Percentiles rank a stretch among this genome's conserved stretches.
These are phyloP conservation scores for Leucosporidium creatinivorum DNA, from an alignment of 768 basidiomycete genomes.

Conservation along the genomic window DNA sequence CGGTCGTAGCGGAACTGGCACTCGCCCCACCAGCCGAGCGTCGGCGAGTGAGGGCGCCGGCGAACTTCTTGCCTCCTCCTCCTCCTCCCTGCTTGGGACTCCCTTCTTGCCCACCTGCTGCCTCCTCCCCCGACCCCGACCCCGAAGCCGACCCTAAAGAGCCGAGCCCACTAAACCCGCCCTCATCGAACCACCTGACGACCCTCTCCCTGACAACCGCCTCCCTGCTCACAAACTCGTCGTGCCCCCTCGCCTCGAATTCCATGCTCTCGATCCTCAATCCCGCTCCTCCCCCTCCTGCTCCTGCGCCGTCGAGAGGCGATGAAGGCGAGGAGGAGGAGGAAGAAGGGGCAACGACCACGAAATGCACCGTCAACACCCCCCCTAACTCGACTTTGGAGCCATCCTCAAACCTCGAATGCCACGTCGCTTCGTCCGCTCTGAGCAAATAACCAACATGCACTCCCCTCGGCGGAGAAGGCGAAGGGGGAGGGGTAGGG, in stretches of 20 bases:
- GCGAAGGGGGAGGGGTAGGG: not conserved
- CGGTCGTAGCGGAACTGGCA: too few relatives aligned
- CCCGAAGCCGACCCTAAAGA: not conserved
- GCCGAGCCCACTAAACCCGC: not conserved
- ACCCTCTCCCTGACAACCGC: conserved; percentile 5
- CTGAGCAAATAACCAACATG: conserved; percentile 32
- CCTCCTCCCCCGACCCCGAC: not conserved
- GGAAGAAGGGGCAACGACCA: conserved; percentile 5
- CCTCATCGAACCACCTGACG: not conserved
- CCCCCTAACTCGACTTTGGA: conserved; percentile 24
- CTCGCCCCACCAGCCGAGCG: too few relatives aligned
- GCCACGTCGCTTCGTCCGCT: conserved; percentile 23
- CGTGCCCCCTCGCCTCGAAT: conserved; percentile 26
- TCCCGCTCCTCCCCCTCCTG: not conserved
- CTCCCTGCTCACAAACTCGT: conserved; percentile 16
- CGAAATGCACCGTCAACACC: conserved; percentile 21
- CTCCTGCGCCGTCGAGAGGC: conserved; percentile 12
- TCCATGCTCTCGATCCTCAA: conserved; percentile 30
- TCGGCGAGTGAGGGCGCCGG: too few relatives aligned
- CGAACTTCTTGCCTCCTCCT: not conserved
- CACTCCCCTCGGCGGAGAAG: not conserved
- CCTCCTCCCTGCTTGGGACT: not conserved
- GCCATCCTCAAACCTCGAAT: conserved; percentile 12
- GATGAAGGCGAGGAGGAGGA: not conserved
- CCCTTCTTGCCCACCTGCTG: conserved; percentile 1